Evolutionary conservation across 1,284 basidiomycete species (phyloP).

Genomic region (Phenoliferia sp.): DNA sequence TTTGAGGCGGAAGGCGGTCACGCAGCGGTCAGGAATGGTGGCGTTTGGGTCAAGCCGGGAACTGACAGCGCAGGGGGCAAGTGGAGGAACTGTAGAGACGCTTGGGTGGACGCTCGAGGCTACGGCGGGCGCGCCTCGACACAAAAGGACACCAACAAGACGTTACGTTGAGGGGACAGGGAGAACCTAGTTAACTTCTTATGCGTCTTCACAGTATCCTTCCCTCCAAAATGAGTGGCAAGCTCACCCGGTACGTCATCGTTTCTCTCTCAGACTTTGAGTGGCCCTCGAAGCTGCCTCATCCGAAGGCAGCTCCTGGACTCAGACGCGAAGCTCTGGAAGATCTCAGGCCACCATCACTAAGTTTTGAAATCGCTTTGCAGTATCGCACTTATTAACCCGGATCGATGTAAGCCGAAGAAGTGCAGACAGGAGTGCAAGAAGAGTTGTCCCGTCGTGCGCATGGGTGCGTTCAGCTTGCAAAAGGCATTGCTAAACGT

Average conservation of each 20-base stretch:
- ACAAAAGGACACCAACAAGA: no score
- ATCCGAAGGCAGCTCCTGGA: background rate
- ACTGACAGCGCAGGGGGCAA: no score
- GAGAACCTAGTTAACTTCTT: background rate
- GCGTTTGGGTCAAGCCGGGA: no score
- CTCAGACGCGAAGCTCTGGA: background rate
- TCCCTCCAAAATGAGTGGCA: background rate
- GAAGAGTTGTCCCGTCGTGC: constrained; percentile 96
- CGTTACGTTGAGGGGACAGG: no score
- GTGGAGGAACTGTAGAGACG: no score
- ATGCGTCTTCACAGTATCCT: background rate
- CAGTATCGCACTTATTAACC: constrained; percentile 36
- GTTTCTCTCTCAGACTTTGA: background rate
- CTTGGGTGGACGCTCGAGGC: no score
- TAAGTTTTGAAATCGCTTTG: no score
- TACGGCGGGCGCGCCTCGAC: no score
- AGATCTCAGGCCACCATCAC: no score
- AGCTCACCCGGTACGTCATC: background rate
- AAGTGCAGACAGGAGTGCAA: constrained; percentile 83
- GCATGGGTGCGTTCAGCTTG: constrained; percentile 70
- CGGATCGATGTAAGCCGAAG: constrained; percentile 34
- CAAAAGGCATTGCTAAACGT: background rate
- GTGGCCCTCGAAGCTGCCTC: background rate
- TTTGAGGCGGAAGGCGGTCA: no score
- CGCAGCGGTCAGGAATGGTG: no score